These are phyloP conservation scores for Dissoconium aciculare DNA, from an alignment of 2,329 filamentous ascomycete genomes.

Conservation along the genomic window DNA sequence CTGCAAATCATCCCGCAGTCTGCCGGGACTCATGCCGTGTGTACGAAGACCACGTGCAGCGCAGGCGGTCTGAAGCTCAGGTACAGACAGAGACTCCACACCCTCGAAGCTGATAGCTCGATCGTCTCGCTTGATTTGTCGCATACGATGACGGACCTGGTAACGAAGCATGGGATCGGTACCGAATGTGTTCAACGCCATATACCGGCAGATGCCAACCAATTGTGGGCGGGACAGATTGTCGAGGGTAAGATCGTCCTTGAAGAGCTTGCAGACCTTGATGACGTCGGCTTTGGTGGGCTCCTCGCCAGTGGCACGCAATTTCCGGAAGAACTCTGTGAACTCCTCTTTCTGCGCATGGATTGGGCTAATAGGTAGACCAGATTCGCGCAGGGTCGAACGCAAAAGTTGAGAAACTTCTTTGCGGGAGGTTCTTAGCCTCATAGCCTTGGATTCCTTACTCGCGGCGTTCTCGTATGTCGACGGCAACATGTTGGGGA, in stretches of 20 bases:
- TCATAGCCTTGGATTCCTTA: constrained; percentile 74
- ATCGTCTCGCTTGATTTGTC: constrained; percentile 97
- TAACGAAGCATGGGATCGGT: constrained; percentile 97
- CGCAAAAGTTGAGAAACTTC: constrained; percentile 85
- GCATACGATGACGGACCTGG: constrained; percentile 92
- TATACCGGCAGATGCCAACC: constrained; percentile 94
- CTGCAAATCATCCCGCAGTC: constrained; percentile 76
- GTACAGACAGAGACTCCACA: constrained; percentile 80
- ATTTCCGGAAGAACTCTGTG: constrained; percentile 90
- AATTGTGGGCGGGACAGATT: constrained; percentile 91
- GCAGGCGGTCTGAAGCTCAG: constrained; percentile 82
- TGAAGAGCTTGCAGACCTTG: constrained; percentile 98
- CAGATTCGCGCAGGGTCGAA: constrained; percentile 81
- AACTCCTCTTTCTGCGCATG: constrained; percentile 90
- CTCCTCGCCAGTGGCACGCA: constrained; percentile 75
- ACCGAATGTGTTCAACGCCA: constrained; percentile 93
- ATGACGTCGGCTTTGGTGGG: constrained; percentile 85
- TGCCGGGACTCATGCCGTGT: constrained; percentile 75
- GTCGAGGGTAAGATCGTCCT: constrained; percentile 91
- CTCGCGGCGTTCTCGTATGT: constrained; percentile 88
- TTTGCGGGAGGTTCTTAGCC: constrained; percentile 71
- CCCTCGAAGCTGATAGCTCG: constrained; percentile 87
- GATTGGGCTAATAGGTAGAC: constrained; percentile 67
- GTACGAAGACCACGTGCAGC: constrained; percentile 85
- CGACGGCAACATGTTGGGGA: constrained; percentile 93